A percentile compares a stretch with the other conserved stretches of the same genome.
phyloP scores from a whole-genome alignment of 768 basidiomycete species.

The Russula earlei region DNA sequence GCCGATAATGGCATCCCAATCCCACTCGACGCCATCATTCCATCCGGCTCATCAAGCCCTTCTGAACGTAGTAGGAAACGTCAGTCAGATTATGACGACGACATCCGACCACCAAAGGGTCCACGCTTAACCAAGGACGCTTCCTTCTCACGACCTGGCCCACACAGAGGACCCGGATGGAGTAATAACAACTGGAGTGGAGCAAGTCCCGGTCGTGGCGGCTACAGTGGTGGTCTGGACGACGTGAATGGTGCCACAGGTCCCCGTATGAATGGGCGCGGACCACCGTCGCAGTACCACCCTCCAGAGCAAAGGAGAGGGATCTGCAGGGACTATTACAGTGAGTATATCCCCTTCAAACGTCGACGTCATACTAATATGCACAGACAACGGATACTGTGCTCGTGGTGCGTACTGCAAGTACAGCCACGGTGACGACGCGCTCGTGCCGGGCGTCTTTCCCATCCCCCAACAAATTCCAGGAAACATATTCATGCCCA shows the following conservation, averaged over 20 bases:
- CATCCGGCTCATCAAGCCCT: conserved; percentile 34
- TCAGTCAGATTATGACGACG: conserved; percentile 50
- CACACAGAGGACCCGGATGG: conserved; percentile 32
- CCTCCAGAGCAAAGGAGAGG: conserved; percentile 68
- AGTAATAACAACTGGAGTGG: conserved; percentile 27
- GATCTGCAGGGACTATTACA: conserved; percentile 87
- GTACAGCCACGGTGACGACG: conserved; percentile 88
- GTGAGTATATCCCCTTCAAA: conserved; percentile 36
- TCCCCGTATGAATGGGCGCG: conserved; percentile 19
- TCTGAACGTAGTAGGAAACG: conserved; percentile 58
- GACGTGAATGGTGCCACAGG: conserved; percentile 23
- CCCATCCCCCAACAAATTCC: conserved; percentile 36
- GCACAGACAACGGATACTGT: conserved; percentile 81
- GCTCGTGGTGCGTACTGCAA: conserved; percentile 83
- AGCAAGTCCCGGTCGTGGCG: conserved; percentile 23
- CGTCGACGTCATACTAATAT: conserved; percentile 10
- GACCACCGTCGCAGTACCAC: conserved; percentile 36
- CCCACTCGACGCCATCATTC: conserved; percentile 56
- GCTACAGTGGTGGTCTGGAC: conserved; percentile 28
- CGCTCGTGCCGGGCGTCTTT: conserved; percentile 65
- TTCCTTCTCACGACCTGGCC: conserved; percentile 55
- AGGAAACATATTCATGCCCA: conserved; percentile 52
- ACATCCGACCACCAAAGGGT: conserved; percentile 56
- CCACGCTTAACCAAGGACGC: conserved; percentile 55
- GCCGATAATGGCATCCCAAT: conserved; percentile 69